Base-by-base conservation (phyloP, 495 filamentous ascomycete species). In the Penicillium nucicola region DNA sequence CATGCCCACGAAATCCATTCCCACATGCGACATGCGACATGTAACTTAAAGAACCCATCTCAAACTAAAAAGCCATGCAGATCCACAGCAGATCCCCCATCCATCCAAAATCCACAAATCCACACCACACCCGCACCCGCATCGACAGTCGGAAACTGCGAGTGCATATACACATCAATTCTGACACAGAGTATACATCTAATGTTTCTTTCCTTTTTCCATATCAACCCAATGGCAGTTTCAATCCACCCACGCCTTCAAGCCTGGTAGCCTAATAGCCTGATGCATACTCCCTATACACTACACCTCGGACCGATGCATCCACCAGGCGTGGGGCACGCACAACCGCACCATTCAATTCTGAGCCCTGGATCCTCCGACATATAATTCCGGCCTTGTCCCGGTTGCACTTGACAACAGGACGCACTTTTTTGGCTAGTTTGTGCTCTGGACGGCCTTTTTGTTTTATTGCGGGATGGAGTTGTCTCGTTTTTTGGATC, bases 361-460 rank as follows among this genome's bases (percentile, higher is more conserved):
- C 25, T 28, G 7, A 28, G 25, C 25, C 25, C 25, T 28, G 25
- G 25, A 28, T 28, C 2, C 25, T 28, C 25, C 10, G 25, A 28
- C 25, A 28, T 28, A 28, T 28, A 28, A 9, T 28, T 28, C 25
- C 14, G 37, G 36, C 28, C 19, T n/a, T 39, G 30, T 40, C 46
- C 46, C 46, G 46, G 46, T 48, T 48, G 46, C 46, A 38, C 38
- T 48, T 48, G 46, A 48, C 46, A 48, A 48, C 46, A 48, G 37
- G 43, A 45, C 30, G 22, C 25, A 28, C 5, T 8, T 28, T 28
- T 28, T 28, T 28, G 7, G 25, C 31, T 41, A 41, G 19, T 34
- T 40, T 19, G 32, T 17, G 36, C 20, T 46, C 33, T 37, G 33
- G 44, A 30, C 20, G 15, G 43, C 1, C 18, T 25, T 33, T 28